Percentiles rank a stretch among this genome's conserved stretches.
Evolutionary conservation across 169 alveolate genomes (phyloP).

Genomic region (Besnoitia besnoiti): DNA sequence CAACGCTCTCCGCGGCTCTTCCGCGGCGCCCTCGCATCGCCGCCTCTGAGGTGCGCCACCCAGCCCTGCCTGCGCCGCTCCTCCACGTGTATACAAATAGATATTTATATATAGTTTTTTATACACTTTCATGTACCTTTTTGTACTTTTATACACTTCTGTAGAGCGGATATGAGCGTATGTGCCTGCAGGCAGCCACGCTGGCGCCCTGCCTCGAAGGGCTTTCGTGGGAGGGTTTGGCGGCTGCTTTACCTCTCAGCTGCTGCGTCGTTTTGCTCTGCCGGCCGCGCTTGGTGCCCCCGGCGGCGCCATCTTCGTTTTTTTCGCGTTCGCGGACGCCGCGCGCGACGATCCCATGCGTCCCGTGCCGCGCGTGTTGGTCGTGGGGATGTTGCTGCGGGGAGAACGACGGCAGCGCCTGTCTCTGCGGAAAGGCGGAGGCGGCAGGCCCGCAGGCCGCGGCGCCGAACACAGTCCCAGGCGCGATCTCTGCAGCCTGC

Average conservation of each 20-base stretch:
- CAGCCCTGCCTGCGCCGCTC: too few species aligned
- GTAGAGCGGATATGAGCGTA: background rate
- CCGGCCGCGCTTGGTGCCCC: background rate
- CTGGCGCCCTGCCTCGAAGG: background rate
- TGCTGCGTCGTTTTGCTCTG: background rate
- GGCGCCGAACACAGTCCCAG: background rate
- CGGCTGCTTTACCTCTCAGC: background rate
- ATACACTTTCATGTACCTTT: background rate
- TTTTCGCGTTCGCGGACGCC: conserved; percentile 43
- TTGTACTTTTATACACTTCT: background rate
- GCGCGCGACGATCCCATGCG: conserved; percentile 64
- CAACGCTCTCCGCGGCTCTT: too few species aligned
- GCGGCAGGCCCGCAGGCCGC: background rate
- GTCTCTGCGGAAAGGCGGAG: background rate
- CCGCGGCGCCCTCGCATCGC: too few species aligned
- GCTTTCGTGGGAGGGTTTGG: background rate
- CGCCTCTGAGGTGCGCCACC: too few species aligned
- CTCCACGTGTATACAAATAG: background rate
- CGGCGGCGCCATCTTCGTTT: conserved; percentile 18
- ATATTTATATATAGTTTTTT: background rate
- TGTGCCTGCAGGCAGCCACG: background rate
- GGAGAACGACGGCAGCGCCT: background rate
- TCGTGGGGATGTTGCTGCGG: conserved; percentile 69
- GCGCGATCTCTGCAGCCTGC: too few species aligned
- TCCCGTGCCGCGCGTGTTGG: conserved; percentile 70